Conservation (phyloP, 148 eudicot species). For the Rhododendron kiyosumense region DNA sequence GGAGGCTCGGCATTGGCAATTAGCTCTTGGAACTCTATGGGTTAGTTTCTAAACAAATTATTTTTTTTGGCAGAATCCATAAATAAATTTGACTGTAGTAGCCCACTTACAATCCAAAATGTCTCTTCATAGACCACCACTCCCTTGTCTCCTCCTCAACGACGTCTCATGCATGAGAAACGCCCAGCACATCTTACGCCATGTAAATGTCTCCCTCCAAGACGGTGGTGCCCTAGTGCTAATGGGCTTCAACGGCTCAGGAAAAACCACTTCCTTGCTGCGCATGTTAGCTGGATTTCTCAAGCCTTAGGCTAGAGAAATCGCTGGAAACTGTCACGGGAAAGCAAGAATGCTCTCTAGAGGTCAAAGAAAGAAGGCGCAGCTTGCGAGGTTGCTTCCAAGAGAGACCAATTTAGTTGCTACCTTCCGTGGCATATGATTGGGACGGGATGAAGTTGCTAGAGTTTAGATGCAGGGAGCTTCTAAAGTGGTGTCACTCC, state of each 20-base stretch:
- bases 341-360: too few species aligned
- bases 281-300: too few species aligned
- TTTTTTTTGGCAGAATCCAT: neutral
- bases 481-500: too few species aligned
- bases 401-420: slow-evolving; percentile 90
- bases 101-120: slow-evolving; percentile 13
- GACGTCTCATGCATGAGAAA: slow-evolving; percentile 90
- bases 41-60: neutral
- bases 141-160: slow-evolving; percentile 77
- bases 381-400: slow-evolving; percentile 77
- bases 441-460: slow-evolving; percentile 60
- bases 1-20: neutral
- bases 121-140: slow-evolving; percentile 53
- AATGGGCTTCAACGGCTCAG: slow-evolving; percentile 76
- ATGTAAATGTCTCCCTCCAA: slow-evolving; percentile 65
- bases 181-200: slow-evolving; percentile 84
- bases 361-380: slow-evolving; percentile 70
- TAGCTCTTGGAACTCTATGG: neutral
- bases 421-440: slow-evolving; percentile 88
- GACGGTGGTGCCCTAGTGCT: slow-evolving; percentile 81
- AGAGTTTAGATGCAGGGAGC: too few species aligned
- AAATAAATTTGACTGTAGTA: neutral
- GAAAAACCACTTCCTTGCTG: slow-evolving; percentile 69
- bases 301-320: slow-evolving; percentile 46
- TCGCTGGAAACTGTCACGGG: slow-evolving; percentile 1